These are phyloP conservation scores for Puccinia novopanici DNA, from an alignment of 1,284 basidiomycete species.

Conservation along the genomic window DNA sequence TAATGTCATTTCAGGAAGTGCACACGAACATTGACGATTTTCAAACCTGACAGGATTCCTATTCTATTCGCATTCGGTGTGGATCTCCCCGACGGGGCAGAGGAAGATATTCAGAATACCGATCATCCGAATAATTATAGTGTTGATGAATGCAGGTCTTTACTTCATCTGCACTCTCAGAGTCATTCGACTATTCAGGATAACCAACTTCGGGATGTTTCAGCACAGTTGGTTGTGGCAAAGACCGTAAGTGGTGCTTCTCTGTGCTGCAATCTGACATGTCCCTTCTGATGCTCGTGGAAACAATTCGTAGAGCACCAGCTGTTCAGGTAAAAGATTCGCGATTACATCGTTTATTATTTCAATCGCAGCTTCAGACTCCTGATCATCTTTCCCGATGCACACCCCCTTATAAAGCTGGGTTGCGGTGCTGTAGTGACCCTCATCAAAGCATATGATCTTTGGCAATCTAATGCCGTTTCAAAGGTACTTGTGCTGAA, in stretches of 20 bases:
- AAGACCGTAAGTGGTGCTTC: constrained; percentile 6
- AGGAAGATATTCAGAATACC: constrained; percentile 17
- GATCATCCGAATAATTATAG: not conserved
- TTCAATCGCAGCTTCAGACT: not conserved
- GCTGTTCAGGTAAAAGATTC: constrained; percentile 13
- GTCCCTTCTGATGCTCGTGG: not conserved
- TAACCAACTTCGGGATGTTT: not conserved
- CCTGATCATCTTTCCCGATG: not conserved
- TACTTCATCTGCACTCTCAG: not conserved
- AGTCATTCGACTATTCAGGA: not conserved
- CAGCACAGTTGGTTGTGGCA: not conserved
- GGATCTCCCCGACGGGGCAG: constrained; percentile 1
- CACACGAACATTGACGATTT: not conserved
- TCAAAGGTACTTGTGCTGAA: not conserved
- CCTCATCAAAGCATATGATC: constrained; percentile 18
- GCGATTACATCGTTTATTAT: not conserved
- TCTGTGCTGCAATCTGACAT: not conserved
- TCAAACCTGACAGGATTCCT: constrained; percentile 1
- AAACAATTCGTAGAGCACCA: not conserved
- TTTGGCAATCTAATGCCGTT: not conserved
- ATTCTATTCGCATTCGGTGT: constrained; percentile 2
- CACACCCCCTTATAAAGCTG: not conserved
- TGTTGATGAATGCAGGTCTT: not conserved
- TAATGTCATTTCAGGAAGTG: not conserved
- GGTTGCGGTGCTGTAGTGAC: not conserved